These are phyloP conservation scores for Aspergillus sp. DNA, from an alignment of 2,329 filamentous ascomycete genomes.

Conservation along the genomic window DNA sequence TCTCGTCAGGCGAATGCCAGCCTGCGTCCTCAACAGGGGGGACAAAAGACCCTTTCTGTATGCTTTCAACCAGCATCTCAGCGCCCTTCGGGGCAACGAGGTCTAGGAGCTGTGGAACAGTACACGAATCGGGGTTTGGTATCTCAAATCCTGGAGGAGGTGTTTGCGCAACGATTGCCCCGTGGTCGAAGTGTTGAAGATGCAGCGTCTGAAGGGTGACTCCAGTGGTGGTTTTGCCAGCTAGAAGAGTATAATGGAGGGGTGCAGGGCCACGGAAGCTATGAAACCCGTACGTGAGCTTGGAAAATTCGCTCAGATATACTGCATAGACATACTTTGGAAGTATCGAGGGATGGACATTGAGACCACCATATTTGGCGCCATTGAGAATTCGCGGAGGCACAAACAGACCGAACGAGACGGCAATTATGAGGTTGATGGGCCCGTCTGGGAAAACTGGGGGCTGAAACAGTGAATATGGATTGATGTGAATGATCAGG, in stretches of 20 bases:
- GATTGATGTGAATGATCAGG: constrained; percentile 1
- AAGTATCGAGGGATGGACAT: constrained; percentile 89
- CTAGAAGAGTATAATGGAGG: constrained; percentile 80
- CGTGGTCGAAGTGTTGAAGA: constrained; percentile 75
- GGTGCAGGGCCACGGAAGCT: constrained; percentile 85
- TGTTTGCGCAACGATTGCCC: constrained; percentile 73
- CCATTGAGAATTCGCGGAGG: constrained; percentile 72
- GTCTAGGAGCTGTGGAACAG: constrained; percentile 55
- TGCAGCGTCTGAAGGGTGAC: constrained; percentile 88
- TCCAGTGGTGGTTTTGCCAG: constrained; percentile 65
- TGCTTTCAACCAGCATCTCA: constrained; percentile 68
- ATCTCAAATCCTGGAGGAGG: constrained; percentile 60
- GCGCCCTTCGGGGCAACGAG: constrained; percentile 69
- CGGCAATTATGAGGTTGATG: constrained; percentile 82
- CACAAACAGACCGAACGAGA: constrained; percentile 92
- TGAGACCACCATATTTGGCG: constrained; percentile 83
- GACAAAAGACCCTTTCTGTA: constrained; percentile 68
- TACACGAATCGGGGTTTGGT: constrained; percentile 51
- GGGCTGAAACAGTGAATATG: constrained; percentile 50
- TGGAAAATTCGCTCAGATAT: neutral
- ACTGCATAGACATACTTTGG: constrained; percentile 65
- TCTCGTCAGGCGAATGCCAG: constrained; percentile 30
- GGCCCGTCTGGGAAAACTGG: constrained; percentile 51
- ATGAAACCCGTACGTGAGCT: neutral
- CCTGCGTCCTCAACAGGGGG: constrained; percentile 56